Evolutionary conservation across 805 yeast genomes (phyloP).

Genomic region (Pichia rugopelliculosa): DNA sequence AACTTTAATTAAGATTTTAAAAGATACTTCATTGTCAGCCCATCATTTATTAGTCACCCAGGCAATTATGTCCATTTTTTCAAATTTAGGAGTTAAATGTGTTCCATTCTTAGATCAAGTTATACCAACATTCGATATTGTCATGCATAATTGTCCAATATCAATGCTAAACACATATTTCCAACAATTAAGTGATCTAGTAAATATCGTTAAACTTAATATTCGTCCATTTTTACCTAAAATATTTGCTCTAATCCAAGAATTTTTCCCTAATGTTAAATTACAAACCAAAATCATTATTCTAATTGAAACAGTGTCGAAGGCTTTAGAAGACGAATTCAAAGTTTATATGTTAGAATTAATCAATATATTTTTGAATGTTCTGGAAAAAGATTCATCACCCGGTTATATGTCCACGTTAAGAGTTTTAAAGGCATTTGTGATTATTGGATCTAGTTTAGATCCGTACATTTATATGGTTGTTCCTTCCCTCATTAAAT

Average conservation of each 20-base stretch:
- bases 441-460: conserved; percentile 77
- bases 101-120: conserved; percentile 84
- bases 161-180: conserved; percentile 81
- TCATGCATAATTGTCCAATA: conserved; percentile 75
- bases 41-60: conserved; percentile 93
- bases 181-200: conserved; percentile 75
- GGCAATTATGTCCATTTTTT: conserved; percentile 86
- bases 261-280: conserved; percentile 55
- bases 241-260: conserved; percentile 67
- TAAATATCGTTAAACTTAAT: conserved; percentile 80
- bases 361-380: conserved; percentile 65
- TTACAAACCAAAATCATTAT: conserved; percentile 74
- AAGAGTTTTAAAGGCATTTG: conserved; percentile 74
- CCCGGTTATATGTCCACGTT: conserved; percentile 53
- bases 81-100: conserved; percentile 80
- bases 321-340: conserved; percentile 87
- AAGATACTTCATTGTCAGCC: conserved; percentile 74
- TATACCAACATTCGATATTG: conserved; percentile 78
- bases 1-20: conserved; percentile 72
- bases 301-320: conserved; percentile 75
- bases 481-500: conserved; percentile 74
- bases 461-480: conserved; percentile 85
- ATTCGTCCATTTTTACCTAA: conserved; percentile 75
- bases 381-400: conserved; percentile 66
- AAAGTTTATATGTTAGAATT: conserved; percentile 74